Evolutionary conservation across 805 yeast genomes (phyloP).

Genomic region (Starmerella floris): DNA sequence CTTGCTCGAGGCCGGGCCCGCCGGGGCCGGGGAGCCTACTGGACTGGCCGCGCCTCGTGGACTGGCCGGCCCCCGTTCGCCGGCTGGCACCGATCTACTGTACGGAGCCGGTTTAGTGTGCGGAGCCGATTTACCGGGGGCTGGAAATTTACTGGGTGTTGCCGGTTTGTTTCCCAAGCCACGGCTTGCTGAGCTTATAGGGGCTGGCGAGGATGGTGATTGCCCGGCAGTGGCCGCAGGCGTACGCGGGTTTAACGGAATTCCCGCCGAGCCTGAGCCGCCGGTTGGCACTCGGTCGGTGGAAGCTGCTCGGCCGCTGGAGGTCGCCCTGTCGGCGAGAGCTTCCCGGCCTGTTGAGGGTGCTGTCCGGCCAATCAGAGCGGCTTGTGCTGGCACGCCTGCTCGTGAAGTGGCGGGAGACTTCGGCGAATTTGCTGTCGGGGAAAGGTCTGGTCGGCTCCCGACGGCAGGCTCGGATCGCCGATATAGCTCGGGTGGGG

Average conservation of each 20-base stretch:
- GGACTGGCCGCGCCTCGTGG: too few species aligned
- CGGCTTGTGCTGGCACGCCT: background rate
- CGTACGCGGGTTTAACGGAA: background rate
- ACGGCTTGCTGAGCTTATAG: too few species aligned
- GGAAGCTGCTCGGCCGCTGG: background rate
- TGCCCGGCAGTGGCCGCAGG: background rate
- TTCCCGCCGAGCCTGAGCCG: background rate
- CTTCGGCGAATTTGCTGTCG: too few species aligned
- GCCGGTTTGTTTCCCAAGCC: too few species aligned
- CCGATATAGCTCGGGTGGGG: background rate
- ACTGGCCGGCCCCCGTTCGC: too few species aligned
- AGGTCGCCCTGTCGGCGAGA: background rate
- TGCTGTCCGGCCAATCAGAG: background rate
- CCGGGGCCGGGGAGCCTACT: too few species aligned
- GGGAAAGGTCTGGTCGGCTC: too few species aligned
- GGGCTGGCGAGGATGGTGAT: too few species aligned
- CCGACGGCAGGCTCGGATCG: too few species aligned
- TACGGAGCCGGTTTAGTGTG: background rate
- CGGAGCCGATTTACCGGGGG: background rate
- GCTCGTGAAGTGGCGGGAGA: background rate
- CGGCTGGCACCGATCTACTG: too few species aligned
- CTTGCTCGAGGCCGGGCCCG: background rate
- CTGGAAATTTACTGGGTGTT: background rate
- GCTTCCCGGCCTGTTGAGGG: background rate
- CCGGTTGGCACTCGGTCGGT: background rate